Base-by-base conservation (phyloP, 345 rosid genomes). In the Mallotus nudiflorus region DNA sequence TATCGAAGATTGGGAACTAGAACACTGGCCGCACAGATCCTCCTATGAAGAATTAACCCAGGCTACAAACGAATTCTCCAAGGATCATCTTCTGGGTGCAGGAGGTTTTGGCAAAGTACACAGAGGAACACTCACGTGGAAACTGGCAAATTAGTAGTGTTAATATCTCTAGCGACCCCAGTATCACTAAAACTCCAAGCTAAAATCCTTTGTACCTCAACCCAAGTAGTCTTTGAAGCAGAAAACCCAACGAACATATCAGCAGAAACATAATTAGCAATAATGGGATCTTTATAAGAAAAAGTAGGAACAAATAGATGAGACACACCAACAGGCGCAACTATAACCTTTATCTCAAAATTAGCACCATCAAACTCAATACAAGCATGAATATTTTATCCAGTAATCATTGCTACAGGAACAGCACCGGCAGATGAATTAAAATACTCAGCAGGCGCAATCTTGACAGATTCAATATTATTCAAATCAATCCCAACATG, bases 181-280 rank as follows among this genome's bases (percentile, higher is more conserved):
- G 88, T 78, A 42, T 89, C 96, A 45, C 91, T 92, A 60, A 87
- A 86, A 68, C 96, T 90, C 98, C 98, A 92, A 69, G 98, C 96
- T 9, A 92, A 78, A 69, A 92, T 65, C 73, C 96, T 82, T 69
- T 74, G 83, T 24, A 87, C 79, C 78, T 92, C 98, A 42, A 82
- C 73, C 96, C 91, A 92, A 31, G 3, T 79, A 3, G 89, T 84
- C 63, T 84, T 90, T 0, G 98, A 90, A 15, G 96, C 89, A 0
- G 98, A 90, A 77, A 92, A 92, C 16, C 96, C 96, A 15, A 83
- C 93, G 44, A 28, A 92, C 96, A 90, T 89, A 50, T 90, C 95
- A 3, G 82, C 65, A 0, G 96, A 87, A 16, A 89, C 89, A 60
- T 89, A 92, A 76, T 92, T 85, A 6, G 91, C 94, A n/a, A 92